These are phyloP conservation scores for Pseudogymnoascus sp. DNA, from an alignment of 2,329 filamentous ascomycete species.

Conservation along the genomic window DNA sequence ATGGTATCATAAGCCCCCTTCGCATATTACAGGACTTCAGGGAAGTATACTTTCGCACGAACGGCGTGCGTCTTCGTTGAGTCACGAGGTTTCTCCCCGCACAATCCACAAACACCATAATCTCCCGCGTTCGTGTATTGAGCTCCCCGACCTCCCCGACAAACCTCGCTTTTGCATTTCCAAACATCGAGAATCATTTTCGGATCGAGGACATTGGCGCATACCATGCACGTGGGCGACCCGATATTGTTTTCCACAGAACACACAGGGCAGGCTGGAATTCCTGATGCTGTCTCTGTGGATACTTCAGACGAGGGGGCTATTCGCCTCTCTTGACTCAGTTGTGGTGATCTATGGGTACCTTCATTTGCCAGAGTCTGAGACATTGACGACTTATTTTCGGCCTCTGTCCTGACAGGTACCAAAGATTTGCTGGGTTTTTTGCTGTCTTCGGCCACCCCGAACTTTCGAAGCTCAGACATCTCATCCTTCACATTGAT, in stretches of 20 bases:
- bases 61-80: not conserved
- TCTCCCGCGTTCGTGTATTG: slow-evolving; percentile 62
- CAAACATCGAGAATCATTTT: slow-evolving; percentile 49
- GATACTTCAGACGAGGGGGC: not conserved
- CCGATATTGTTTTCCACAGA: slow-evolving; percentile 52
- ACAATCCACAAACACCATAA: slow-evolving; percentile 61
- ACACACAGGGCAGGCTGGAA: slow-evolving; percentile 50
- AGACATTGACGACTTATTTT: not conserved
- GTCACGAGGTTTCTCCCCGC: slow-evolving; percentile 34
- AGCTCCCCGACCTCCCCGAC: slow-evolving; percentile 42
- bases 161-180: slow-evolving; percentile 50
- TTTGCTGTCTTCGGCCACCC: slow-evolving; percentile 16
- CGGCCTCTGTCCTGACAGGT: not conserved
- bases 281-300: not conserved
- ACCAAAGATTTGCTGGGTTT: not conserved
- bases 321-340: slow-evolving; percentile 1
- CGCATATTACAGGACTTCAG: not conserved
- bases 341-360: not conserved
- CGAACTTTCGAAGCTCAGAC: slow-evolving; percentile 47
- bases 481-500: slow-evolving; percentile 54
- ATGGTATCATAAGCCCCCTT: not conserved
- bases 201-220: slow-evolving; percentile 59
- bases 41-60: not conserved
- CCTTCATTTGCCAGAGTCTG: not conserved
- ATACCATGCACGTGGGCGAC: slow-evolving; percentile 56